Evolutionary conservation across 2,329 filamentous ascomycete genomes (phyloP).

Genomic region (Aspergillus tamarii): DNA sequence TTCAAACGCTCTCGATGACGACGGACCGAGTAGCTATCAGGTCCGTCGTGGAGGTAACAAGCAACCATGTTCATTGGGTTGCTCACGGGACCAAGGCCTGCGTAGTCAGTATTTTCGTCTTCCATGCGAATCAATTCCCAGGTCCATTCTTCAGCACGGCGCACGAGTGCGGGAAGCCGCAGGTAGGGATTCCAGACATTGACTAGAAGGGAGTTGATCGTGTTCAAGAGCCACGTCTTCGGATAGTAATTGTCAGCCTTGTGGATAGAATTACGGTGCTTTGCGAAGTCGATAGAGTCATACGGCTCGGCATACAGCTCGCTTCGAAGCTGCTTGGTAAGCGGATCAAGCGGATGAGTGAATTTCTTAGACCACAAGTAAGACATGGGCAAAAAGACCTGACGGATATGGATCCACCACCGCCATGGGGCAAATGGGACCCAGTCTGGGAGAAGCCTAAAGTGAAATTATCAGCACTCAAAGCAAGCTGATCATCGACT

Average conservation of each 20-base stretch:
- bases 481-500: not conserved
- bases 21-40: slow-evolving; percentile 69
- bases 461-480: slow-evolving; percentile 14
- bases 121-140: slow-evolving; percentile 87
- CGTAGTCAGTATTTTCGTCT: slow-evolving; percentile 88
- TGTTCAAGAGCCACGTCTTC: slow-evolving; percentile 80
- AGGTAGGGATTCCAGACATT: slow-evolving; percentile 81
- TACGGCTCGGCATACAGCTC: slow-evolving; percentile 83
- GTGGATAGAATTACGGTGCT: slow-evolving; percentile 80
- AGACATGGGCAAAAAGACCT: slow-evolving; percentile 91
- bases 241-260: slow-evolving; percentile 87
- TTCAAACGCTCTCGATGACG: slow-evolving; percentile 79
- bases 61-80: slow-evolving; percentile 86
- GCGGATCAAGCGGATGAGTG: slow-evolving; percentile 72
- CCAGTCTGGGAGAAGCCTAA: slow-evolving; percentile 80
- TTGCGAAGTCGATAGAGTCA: slow-evolving; percentile 74
- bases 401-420: slow-evolving; percentile 99
- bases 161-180: slow-evolving; percentile 65
- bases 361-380: slow-evolving; percentile 86
- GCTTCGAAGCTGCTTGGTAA: slow-evolving; percentile 72
- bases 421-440: slow-evolving; percentile 86
- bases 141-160: slow-evolving; percentile 76
- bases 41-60: slow-evolving; percentile 83
- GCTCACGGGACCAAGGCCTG: slow-evolving; percentile 85
- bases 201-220: slow-evolving; percentile 75